Evolutionary conservation across 2,329 filamentous ascomycete genomes (phyloP).

Genomic region (Domatiomyces catenatus): DNA sequence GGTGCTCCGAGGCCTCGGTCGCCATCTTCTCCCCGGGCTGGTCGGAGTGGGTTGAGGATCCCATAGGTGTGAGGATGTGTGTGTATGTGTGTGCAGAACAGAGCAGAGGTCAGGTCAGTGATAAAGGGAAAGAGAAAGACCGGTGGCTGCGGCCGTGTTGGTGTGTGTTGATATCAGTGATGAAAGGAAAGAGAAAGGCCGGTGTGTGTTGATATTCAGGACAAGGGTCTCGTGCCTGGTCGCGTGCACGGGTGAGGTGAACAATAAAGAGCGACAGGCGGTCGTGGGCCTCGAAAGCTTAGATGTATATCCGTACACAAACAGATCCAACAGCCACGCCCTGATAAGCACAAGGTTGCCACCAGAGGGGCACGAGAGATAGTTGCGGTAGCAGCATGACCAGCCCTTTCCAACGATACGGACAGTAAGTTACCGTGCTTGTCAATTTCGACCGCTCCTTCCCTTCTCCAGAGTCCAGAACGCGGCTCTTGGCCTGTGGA

Average conservation of each 20-base stretch:
- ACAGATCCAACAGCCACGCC: not conserved
- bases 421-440: not conserved
- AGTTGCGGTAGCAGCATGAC: not conserved
- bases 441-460: not conserved
- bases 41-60: conserved; percentile 8
- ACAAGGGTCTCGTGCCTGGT: not conserved
- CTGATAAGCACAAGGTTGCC: not conserved
- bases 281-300: not conserved
- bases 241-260: not conserved
- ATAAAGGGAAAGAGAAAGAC: too few relatives aligned
- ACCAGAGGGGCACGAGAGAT: not conserved
- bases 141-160: too few relatives aligned
- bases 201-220: too few relatives aligned
- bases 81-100: too few relatives aligned
- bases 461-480: not conserved
- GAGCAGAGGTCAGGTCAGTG: too few relatives aligned
- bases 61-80: too few relatives aligned
- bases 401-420: not conserved
- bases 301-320: not conserved
- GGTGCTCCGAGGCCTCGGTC: conserved; percentile 4
- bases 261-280: not conserved
- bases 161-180: too few relatives aligned
- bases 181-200: too few relatives aligned
- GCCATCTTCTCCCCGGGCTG: conserved; percentile 13
- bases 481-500: not conserved